Evolutionary conservation across 352 stramenopile genomes (phyloP), one percentile per base, ranked within the genome.

Genomic region (Globisporangium uncinulatum): DNA sequence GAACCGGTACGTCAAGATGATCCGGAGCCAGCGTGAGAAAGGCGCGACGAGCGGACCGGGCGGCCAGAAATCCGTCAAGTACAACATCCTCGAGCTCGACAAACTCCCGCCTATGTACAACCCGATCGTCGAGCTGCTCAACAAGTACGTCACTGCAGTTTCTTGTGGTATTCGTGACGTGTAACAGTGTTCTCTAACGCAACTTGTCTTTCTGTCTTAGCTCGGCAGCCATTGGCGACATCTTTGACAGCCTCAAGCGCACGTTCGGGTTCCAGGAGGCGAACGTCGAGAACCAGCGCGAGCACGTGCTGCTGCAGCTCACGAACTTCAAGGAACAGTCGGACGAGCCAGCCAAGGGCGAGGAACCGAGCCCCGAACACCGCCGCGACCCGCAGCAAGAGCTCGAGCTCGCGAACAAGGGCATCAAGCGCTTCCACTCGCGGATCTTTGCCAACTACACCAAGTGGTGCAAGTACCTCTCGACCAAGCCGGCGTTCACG

Each of bases 251-350:
- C 49, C 61, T 98, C 19, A 96, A 96, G 49, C 90, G 89, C 59
- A 97, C 96, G 42, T 98, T 98, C 66, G 96, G 95, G 4, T 99
- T 99, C 69, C 95, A 99, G 72, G 85, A 96, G 29, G 51, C 76
- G 43, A 96, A 88, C 68, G 73, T 83, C 13, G 66, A 71, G 47
- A 91, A 90, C 63, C 82, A 92, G 62, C 79, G 78, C 57, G 84
- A 92, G 64, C 80, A 94, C 61, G 61, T 93, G 66, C 54, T 88
- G 57, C 67, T 93, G 44, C 71, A 89, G 64, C 61, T 93, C 32
- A 93, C 83, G 34, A 91, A 93, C 68, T 87, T 87, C 56, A 91
- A 91, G 59, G 73, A 90, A 31, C 79, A 90, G 54, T 76, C 62
- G 15, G 74, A 85, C 39, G 78, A 88, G 14, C 74, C 83, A 3